Base-by-base conservation (phyloP, 257 asterid genomes). In the Cinchona pubescens region DNA sequence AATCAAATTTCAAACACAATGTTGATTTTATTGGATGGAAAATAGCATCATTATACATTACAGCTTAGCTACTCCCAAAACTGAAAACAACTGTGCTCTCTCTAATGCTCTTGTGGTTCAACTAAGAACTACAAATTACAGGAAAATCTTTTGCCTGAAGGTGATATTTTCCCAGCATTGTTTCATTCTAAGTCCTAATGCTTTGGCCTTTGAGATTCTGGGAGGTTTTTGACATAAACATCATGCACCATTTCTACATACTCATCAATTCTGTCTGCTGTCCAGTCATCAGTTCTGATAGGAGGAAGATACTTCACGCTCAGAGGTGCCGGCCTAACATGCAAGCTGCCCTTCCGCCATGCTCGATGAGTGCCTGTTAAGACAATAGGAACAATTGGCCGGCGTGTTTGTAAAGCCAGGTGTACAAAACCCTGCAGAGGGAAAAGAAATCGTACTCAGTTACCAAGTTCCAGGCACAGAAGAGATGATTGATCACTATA, bases 261-360 rank as follows among this genome's bases (percentile, higher is more conserved):
- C 15, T 87, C 87, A 1, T 79, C 86, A 34, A 82, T 68, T 73
- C 77, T 82, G 79, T 82, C 87, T 0, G 62, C 43, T n/a, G 78
- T 76, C 88, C 90, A 87, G 53, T 82, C 83, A 61, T 78, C 83
- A 8, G 86, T 87, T 58, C 73, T 71, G 23, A 87, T 87, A 7
- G 90, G 90, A 25, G 88, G 86, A 30, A 84, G 87, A 79, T 63
- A 87, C 75, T 60, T 80, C 11, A 87, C 82, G 7, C 80, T 74
- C 58, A 87, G 53, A n/a, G 90, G 87, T 0, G 84, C 48, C 7
- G 88, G 88, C 73, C 90, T 72, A 14, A 82, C 56, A 49, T 79
- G 83, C 80, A 87, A 67, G 71, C 87, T 84, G 59, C 88, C 90
- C 73, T 87, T 87, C 38, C 86, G 71, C 86, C 90, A 87, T 42